Evolutionary conservation across 768 basidiomycete species (phyloP).

Genomic region (Lactarius sanguifluus): DNA sequence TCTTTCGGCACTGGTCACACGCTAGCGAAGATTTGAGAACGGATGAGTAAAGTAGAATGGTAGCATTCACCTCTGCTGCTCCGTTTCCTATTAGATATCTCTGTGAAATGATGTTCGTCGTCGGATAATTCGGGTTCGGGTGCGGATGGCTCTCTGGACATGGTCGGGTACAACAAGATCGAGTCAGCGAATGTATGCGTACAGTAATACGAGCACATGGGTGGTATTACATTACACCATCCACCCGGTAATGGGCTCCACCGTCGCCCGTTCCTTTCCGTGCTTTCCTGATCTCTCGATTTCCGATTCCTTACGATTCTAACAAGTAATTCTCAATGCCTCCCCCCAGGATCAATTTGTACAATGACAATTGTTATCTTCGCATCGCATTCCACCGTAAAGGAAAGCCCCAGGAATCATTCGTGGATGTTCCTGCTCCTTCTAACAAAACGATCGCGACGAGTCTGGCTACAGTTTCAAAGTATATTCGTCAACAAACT

Average conservation of each 20-base stretch:
- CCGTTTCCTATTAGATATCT: slow-evolving; percentile 27
- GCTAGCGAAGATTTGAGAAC: slow-evolving; percentile 43
- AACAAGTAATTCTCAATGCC: slow-evolving; percentile 5
- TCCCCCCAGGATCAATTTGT: slow-evolving; percentile 13
- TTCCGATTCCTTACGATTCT: background rate
- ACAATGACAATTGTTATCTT: slow-evolving; percentile 27
- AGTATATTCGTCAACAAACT: slow-evolving; percentile 1
- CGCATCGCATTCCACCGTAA: slow-evolving; percentile 28
- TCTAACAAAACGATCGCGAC: slow-evolving; percentile 31
- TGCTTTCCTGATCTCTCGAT: background rate
- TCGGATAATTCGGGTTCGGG: slow-evolving; percentile 28
- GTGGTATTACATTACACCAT: background rate
- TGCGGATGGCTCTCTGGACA: slow-evolving; percentile 20
- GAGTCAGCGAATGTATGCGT: background rate
- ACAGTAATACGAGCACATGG: too few species aligned
- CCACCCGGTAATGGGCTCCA: background rate
- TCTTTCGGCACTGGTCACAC: slow-evolving; percentile 86
- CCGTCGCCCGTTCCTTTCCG: background rate
- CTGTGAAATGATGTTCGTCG: slow-evolving; percentile 25
- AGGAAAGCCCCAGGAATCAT: slow-evolving; percentile 19
- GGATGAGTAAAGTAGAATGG: background rate
- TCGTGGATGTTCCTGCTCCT: slow-evolving; percentile 23
- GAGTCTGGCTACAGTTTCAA: slow-evolving; percentile 6
- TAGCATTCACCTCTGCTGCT: slow-evolving; percentile 28
- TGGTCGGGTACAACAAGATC: background rate